Base-by-base conservation (phyloP, 2,329 filamentous ascomycete species). In the Madurella fahalii region DNA sequence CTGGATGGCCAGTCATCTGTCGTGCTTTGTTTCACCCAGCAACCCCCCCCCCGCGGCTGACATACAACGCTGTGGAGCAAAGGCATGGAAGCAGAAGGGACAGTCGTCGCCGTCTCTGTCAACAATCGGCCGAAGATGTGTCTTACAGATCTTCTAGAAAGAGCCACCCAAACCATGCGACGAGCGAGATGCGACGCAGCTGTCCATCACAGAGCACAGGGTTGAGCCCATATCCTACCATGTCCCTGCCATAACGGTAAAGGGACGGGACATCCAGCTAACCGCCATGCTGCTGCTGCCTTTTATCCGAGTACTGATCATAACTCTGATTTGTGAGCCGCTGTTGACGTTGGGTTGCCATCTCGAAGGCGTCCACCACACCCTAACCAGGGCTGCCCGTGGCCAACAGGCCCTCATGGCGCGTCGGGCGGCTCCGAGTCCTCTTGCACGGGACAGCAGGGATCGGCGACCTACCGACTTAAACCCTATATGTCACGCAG, bases 401-500 rank as follows among this genome's bases (percentile, higher is more conserved):
- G 25, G 4, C 25, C 7, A 25, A 25, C 25, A 25, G 25, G 25
- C 25, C 25, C 31, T 31, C 40, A 37, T 13, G 40, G 40, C 20
- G 37, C 40, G 25, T 30, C 41, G n/a, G 20, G 25, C 49, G 40
- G 30, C 45, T 45, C 39, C 44, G 45, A 40, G 25, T 4, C 44
- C 40, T 17, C 18, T 7, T 25, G 7, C 25, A 25, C 25, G 25
- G 25, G 3, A 16, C n/a, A 41, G 12, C n/a, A 50, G 20, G 34
- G 47, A 53, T 50, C 43, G 47, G n/a, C 54, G 18, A 3, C n/a
- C 17, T 37, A 37, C 31, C 40, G 16, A 40, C 25, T 45, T 57
- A 47, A 48, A 37, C 57, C 52, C 31, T 15, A 53, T 59, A 47
- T 18, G 54, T 57, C 47, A 59, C 54, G 54, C 57, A 44, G 11